phyloP scores from a whole-genome alignment of 805 yeast species.

The Lachancea kluyveri region DNA sequence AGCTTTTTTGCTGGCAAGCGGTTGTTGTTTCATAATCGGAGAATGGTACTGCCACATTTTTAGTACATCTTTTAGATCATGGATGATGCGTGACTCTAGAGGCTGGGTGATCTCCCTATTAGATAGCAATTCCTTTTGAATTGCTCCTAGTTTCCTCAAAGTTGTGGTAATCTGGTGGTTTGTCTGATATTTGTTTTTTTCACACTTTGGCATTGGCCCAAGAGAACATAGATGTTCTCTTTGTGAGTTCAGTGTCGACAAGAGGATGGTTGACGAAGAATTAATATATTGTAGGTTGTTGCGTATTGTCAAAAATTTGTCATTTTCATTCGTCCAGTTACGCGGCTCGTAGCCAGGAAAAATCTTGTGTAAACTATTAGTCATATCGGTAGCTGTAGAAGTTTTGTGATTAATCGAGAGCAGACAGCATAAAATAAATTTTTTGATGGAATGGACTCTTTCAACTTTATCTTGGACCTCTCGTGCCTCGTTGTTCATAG shows the following conservation, averaged over 20 bases:
- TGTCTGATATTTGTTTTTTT: no score
- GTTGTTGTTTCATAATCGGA: not conserved
- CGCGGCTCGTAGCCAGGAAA: slow-evolving; percentile 11
- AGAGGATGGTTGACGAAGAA: no score
- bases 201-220: no score
- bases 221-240: no score
- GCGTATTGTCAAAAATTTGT: no score
- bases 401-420: slow-evolving; percentile 29
- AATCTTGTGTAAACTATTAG: no score
- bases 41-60: slow-evolving; percentile 4
- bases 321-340: no score
- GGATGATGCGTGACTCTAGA: not conserved
- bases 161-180: slow-evolving; percentile 2
- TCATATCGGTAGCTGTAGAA: no score
- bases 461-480: slow-evolving; percentile 28
- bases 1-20: not conserved
- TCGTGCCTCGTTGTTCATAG: slow-evolving; percentile 13
- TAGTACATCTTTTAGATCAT: slow-evolving; percentile 4
- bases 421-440: slow-evolving; percentile 39
- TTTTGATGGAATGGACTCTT: slow-evolving; percentile 34
- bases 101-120: slow-evolving; percentile 1
- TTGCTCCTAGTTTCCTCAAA: slow-evolving; percentile 4
- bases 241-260: no score
- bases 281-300: no score
- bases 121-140: slow-evolving; percentile 4